phyloP scores from a whole-genome alignment of 768 basidiomycete species.

The Gloeostereum incarnatum region DNA sequence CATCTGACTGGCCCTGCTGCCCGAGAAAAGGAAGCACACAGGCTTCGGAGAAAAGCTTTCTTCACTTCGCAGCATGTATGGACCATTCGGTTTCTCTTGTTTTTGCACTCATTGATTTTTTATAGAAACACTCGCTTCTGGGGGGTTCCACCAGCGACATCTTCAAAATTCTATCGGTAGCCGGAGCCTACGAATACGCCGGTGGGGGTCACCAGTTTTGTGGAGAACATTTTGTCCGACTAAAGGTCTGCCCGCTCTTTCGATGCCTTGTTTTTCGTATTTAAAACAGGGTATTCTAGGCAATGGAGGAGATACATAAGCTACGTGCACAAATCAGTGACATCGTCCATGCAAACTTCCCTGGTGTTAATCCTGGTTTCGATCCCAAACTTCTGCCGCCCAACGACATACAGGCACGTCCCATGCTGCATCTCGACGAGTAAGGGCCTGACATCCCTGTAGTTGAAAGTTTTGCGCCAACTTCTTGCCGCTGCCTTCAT shows the following conservation, averaged over 20 bases:
- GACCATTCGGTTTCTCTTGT: constrained; percentile 9
- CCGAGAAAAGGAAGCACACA: constrained; percentile 48
- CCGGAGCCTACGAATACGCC: constrained; percentile 93
- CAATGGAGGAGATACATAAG: constrained; percentile 99
- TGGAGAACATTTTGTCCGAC: constrained; percentile 78
- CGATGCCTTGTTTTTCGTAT: not conserved
- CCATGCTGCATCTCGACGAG: not conserved
- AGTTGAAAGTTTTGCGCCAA: constrained; percentile 90
- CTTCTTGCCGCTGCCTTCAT: constrained; percentile 85
- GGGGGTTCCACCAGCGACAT: constrained; percentile 79
- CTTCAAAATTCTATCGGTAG: constrained; percentile 84
- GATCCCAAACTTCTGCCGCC: constrained; percentile 67
- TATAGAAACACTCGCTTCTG: constrained; percentile 67
- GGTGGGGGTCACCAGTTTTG: constrained; percentile 80
- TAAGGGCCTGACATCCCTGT: constrained; percentile 3
- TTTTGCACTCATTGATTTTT: constrained; percentile 3
- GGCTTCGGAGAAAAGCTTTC: constrained; percentile 62
- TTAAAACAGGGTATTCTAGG: constrained; percentile 33
- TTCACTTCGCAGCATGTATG: constrained; percentile 76
- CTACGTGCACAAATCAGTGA: constrained; percentile 80
- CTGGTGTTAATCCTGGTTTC: constrained; percentile 51
- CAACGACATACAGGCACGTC: constrained; percentile 58
- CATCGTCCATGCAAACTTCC: constrained; percentile 77
- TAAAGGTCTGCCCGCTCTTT: constrained; percentile 48
- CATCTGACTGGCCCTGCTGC: constrained; percentile 37